phyloP scores from a whole-genome alignment of 768 basidiomycete species.

The Mycena epipterygia region DNA sequence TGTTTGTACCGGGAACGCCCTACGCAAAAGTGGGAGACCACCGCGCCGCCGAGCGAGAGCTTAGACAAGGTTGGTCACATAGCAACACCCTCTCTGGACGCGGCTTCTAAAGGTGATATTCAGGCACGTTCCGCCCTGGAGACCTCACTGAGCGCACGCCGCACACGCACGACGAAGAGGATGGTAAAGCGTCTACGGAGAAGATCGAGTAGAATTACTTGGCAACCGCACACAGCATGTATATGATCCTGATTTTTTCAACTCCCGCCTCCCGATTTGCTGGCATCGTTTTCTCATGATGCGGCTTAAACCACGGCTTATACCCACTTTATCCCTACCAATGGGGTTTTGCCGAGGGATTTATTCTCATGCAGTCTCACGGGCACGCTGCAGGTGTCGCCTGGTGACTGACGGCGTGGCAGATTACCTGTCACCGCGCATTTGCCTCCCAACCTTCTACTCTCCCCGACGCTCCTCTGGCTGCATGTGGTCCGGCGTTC shows the following conservation, averaged over 20 bases:
- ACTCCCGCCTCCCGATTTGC: background rate
- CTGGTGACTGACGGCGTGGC: too few species aligned
- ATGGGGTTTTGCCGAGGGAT: too few species aligned
- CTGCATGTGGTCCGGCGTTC: too few species aligned
- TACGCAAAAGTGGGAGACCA: conserved; percentile 54
- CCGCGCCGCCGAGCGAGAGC: conserved; percentile 52
- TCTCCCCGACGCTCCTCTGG: too few species aligned
- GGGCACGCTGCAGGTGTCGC: too few species aligned
- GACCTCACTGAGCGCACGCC: conserved; percentile 43
- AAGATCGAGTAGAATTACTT: conserved; percentile 27
- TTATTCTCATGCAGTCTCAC: too few species aligned
- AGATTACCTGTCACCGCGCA: too few species aligned
- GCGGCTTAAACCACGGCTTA: too few species aligned
- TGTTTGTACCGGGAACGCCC: conserved; percentile 52
- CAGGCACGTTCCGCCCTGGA: conserved; percentile 47
- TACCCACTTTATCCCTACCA: too few species aligned
- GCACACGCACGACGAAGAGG: conserved; percentile 28
- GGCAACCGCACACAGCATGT: too few species aligned
- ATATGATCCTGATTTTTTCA: background rate
- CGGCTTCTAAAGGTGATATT: background rate
- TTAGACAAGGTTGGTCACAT: conserved; percentile 49
- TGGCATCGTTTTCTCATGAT: too few species aligned
- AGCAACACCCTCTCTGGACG: background rate
- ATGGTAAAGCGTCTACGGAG: conserved; percentile 32
- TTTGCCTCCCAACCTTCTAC: too few species aligned